Percentiles rank a stretch among this genome's conserved stretches.
phyloP scores from a whole-genome alignment of 23 red algal species.

The Agarophyton chilense region DNA sequence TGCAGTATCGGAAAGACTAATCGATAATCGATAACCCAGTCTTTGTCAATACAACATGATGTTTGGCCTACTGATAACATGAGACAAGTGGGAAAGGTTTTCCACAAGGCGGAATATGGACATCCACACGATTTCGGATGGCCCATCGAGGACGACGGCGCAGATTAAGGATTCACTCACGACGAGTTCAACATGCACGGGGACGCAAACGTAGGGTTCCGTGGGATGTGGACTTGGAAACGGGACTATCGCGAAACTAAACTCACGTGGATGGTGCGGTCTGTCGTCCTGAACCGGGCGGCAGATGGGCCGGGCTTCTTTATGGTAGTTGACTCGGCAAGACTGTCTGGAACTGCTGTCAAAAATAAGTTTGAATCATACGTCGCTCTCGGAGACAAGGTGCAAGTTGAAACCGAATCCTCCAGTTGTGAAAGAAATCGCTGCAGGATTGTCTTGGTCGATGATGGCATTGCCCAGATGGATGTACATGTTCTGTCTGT shows the following conservation, averaged over 20 bases:
- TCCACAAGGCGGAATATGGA: neutral
- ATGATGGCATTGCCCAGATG: conserved; percentile 22
- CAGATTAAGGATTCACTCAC: neutral
- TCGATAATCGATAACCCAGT: too few species aligned
- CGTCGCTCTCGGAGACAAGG: conserved; percentile 18
- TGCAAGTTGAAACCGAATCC: conserved; percentile 14
- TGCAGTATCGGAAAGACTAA: too few species aligned
- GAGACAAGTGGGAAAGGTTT: neutral
- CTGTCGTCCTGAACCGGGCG: conserved; percentile 12
- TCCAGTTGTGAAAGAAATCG: conserved; percentile 16
- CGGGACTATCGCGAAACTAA: neutral
- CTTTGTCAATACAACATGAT: too few species aligned
- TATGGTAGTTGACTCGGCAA: conserved; percentile 38
- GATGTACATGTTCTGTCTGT: conserved; percentile 15
- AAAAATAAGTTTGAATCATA: conserved; percentile 59
- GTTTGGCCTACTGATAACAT: too few species aligned
- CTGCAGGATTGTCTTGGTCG: conserved; percentile 24
- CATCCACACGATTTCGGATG: conserved; percentile 19
- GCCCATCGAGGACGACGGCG: conserved; percentile 13
- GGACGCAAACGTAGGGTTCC: conserved; percentile 35
- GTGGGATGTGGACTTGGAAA: conserved; percentile 51
- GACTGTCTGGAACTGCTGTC: neutral
- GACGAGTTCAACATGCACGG: conserved; percentile 40
- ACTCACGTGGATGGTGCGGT: conserved; percentile 19
- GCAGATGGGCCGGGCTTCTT: conserved; percentile 17